Conservation (phyloP, 2,329 filamentous ascomycete genomes). For the Podosphaera leucotricha region DNA sequence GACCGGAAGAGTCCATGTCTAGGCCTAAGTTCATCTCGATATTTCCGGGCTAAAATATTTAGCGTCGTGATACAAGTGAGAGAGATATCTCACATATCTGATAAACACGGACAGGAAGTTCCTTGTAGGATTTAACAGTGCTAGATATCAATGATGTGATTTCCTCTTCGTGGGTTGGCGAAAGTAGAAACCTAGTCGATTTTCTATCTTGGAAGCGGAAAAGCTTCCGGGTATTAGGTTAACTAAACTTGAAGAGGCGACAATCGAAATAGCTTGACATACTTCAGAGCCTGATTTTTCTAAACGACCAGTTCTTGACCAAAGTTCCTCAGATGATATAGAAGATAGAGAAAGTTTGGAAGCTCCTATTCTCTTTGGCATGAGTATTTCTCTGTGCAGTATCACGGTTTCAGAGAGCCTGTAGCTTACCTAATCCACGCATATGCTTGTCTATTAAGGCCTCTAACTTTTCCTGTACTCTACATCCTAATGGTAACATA, state of each 20-base stretch:
- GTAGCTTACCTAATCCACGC: constrained; percentile 38
- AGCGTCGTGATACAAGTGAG: not conserved
- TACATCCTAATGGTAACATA: constrained; percentile 61
- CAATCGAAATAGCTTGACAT: constrained; percentile 4
- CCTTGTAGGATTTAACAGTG: constrained; percentile 59
- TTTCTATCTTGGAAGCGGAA: constrained; percentile 65
- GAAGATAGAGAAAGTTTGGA: constrained; percentile 66
- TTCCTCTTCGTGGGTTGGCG: constrained; percentile 92
- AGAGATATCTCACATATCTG: constrained; percentile 44
- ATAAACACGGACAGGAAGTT: constrained; percentile 67
- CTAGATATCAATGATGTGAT: constrained; percentile 61
- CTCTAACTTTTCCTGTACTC: constrained; percentile 78
- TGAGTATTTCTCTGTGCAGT: not conserved
- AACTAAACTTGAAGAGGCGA: not conserved
- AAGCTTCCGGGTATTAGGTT: constrained; percentile 25
- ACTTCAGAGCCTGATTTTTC: constrained; percentile 51
- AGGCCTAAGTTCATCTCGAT: constrained; percentile 75
- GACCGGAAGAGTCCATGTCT: constrained; percentile 70
- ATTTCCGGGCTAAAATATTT: constrained; percentile 47
- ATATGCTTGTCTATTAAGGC: constrained; percentile 73
- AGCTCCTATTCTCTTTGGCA: constrained; percentile 27
- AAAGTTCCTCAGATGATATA: constrained; percentile 64
- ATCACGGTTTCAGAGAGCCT: not conserved
- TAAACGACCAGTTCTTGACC: constrained; percentile 66
- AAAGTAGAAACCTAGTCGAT: constrained; percentile 48